Conservation (phyloP, 2,329 filamentous ascomycete species). For the Ceratocystis ficicola region DNA sequence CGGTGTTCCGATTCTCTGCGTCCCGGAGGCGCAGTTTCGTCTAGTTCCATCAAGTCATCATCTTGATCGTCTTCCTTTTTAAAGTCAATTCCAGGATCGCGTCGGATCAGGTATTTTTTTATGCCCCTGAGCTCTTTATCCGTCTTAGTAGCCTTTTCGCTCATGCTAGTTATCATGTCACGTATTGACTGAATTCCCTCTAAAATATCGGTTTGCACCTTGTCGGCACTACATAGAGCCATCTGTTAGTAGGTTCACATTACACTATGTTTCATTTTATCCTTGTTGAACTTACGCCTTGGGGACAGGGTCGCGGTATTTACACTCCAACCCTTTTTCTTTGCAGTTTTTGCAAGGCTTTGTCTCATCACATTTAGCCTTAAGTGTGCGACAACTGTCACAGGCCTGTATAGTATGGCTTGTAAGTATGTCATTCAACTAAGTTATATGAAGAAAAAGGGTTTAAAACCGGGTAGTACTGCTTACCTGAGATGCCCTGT, state of each 20-base stretch:
- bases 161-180: conserved; percentile 19
- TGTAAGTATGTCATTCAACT: conserved; percentile 20
- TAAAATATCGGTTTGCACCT: conserved; percentile 47
- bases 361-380: conserved; percentile 84
- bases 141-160: neutral
- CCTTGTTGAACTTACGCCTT: conserved; percentile 56
- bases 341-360: conserved; percentile 76
- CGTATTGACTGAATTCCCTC: conserved; percentile 40
- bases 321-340: conserved; percentile 71
- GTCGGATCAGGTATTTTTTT: conserved; percentile 23
- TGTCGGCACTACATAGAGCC: conserved; percentile 39
- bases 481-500: conserved; percentile 50
- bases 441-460: no score
- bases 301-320: conserved; percentile 80
- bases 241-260: neutral
- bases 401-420: conserved; percentile 54
- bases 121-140: conserved; percentile 17
- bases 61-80: conserved; percentile 17
- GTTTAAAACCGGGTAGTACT: neutral
- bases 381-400: conserved; percentile 74
- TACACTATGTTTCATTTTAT: neutral
- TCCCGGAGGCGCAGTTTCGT: neutral
- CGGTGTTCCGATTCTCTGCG: neutral
- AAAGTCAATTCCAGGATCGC: conserved; percentile 14
- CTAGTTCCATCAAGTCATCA: neutral